phyloP scores from a whole-genome alignment of 345 rosid genomes.

The Sisymbrium altissimum region DNA sequence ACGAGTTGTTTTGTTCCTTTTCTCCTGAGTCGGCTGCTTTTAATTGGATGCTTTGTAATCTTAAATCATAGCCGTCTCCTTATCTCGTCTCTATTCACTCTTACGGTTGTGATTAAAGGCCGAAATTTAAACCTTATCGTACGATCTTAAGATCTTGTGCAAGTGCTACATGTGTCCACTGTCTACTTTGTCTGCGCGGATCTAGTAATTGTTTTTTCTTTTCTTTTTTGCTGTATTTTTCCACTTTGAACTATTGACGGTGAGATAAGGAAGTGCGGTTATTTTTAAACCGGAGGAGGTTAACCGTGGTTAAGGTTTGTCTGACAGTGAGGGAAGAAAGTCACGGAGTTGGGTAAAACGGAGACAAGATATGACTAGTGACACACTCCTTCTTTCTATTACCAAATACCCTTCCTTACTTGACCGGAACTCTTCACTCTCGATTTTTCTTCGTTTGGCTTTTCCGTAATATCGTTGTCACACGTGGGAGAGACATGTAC shows the following conservation, averaged over 20 bases:
- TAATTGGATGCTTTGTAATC: constrained; percentile 18
- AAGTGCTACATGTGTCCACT: constrained; percentile 33
- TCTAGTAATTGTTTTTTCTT: background rate
- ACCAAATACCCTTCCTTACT: constrained; percentile 24
- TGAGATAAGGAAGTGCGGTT: background rate
- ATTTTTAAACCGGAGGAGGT: constrained; percentile 11
- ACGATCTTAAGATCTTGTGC: constrained; percentile 1
- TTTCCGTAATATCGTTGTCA: constrained; percentile 25
- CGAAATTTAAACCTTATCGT: constrained; percentile 23
- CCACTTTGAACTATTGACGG: background rate
- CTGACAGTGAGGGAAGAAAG: constrained; percentile 27
- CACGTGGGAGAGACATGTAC: constrained; percentile 25
- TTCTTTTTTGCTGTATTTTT: background rate
- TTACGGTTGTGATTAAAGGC: constrained; percentile 15
- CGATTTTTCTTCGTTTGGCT: constrained; percentile 8
- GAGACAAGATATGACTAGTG: constrained; percentile 33
- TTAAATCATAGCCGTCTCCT: constrained; percentile 14
- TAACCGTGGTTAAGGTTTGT: constrained; percentile 27
- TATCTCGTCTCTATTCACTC: background rate
- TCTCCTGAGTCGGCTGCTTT: constrained; percentile 36
- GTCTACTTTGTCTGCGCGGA: constrained; percentile 27
- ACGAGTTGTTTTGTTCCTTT: constrained; percentile 36
- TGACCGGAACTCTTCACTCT: constrained; percentile 30
- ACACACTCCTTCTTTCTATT: background rate
- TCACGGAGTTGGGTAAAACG: constrained; percentile 40